A percentile compares a stretch with the other conserved stretches of the same genome.
These are phyloP conservation scores for Hyphochytrium catenoides DNA, from an alignment of 352 stramenopile genomes.

Conservation along the genomic window DNA sequence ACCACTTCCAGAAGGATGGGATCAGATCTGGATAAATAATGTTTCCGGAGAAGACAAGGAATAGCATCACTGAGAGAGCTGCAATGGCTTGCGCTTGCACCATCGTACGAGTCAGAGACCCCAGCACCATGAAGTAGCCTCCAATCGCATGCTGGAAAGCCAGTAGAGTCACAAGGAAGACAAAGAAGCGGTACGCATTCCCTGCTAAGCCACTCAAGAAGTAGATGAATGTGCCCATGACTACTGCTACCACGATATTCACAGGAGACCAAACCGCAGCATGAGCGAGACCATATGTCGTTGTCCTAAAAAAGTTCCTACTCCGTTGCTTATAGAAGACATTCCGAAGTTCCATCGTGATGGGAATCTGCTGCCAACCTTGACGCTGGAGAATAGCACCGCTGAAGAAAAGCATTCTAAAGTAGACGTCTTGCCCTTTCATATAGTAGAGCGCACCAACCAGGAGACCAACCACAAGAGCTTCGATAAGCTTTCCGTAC, in stretches of 20 bases:
- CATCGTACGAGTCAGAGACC: constrained; percentile 23
- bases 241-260: constrained; percentile 25
- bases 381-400: constrained; percentile 37
- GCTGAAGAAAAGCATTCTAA: constrained; percentile 43
- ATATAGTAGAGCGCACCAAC: constrained; percentile 44
- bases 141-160: constrained; percentile 39
- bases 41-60: constrained; percentile 37
- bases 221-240: constrained; percentile 53
- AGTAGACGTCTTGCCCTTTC: constrained; percentile 23
- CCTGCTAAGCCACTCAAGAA: constrained; percentile 56
- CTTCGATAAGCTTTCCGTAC: constrained; percentile 31
- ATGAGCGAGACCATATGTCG: constrained; percentile 41
- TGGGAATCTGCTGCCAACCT: constrained; percentile 30
- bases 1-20: constrained; percentile 40
- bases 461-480: constrained; percentile 35
- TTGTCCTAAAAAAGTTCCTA: constrained; percentile 63
- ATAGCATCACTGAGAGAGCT: constrained; percentile 25
- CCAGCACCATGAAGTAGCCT: constrained; percentile 32
- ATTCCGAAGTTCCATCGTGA: constrained; percentile 32
- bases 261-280: constrained; percentile 26
- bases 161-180: constrained; percentile 42
- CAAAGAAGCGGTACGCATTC: constrained; percentile 33
- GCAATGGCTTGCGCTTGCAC: constrained; percentile 21
- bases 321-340: constrained; percentile 71
- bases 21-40: constrained; percentile 35